Evolutionary conservation across 306 rosid genomes (phyloP).

Genomic region (Mimosa pudica): DNA sequence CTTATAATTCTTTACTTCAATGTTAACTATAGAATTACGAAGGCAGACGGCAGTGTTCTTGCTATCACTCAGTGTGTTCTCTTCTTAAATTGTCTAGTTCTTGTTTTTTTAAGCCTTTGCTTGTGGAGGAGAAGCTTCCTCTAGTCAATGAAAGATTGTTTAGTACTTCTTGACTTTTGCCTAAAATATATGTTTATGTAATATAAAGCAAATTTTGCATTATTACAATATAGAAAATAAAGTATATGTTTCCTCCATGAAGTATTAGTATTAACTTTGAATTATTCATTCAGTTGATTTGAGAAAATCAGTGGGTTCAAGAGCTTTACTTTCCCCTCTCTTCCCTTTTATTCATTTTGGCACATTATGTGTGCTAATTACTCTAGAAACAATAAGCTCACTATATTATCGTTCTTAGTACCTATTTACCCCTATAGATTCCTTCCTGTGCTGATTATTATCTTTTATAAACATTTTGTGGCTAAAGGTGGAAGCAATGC

Average conservation of each 20-base stretch:
- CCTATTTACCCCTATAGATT: neutral
- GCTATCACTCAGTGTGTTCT: neutral
- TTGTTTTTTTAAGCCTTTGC: neutral
- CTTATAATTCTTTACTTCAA: constrained; percentile 6
- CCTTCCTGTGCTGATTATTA: constrained; percentile 12
- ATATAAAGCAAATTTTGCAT: neutral
- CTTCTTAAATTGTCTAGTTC: neutral
- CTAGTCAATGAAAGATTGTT: neutral
- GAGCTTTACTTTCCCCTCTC: neutral
- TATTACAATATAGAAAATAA: neutral
- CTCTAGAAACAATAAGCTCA: neutral
- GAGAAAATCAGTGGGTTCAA: neutral
- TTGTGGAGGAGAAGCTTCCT: neutral
- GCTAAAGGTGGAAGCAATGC: constrained; percentile 85
- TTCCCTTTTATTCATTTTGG: neutral
- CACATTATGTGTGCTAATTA: constrained; percentile 18
- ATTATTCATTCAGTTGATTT: neutral
- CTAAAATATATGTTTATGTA: neutral
- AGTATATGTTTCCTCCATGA: neutral
- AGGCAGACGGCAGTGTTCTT: neutral
- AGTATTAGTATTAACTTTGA: neutral
- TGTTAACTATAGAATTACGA: neutral
- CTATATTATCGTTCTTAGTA: neutral
- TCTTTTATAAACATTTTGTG: constrained; percentile 10
- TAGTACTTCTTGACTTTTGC: constrained; percentile 6